These are phyloP conservation scores for Aphanomyces euteiches DNA, from an alignment of 352 stramenopile genomes.

Conservation along the genomic window DNA sequence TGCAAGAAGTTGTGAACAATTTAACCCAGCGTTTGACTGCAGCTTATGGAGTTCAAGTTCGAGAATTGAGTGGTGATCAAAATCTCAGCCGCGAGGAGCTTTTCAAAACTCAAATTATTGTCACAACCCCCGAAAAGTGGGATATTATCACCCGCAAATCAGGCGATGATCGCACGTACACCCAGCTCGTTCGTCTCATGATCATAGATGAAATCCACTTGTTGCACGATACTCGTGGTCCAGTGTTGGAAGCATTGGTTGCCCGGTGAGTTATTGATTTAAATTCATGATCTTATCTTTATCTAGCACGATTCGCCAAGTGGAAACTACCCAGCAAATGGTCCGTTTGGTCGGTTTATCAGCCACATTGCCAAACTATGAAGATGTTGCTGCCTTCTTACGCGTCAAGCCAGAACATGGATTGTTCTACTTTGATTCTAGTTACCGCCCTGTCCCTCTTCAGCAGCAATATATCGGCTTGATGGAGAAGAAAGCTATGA, in stretches of 20 bases:
- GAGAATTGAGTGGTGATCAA: constrained; percentile 97
- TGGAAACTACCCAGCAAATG: constrained; percentile 97
- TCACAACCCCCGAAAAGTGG: constrained; percentile 99
- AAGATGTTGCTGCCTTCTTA: constrained; percentile 98
- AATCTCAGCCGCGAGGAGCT: constrained; percentile 97
- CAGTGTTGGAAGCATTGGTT: constrained; percentile 98
- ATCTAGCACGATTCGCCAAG: constrained; percentile 89
- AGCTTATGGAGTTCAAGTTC: constrained; percentile 93
- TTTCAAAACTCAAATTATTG: constrained; percentile 98
- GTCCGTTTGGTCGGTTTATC: constrained; percentile 97
- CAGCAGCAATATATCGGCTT: constrained; percentile 99
- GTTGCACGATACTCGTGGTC: constrained; percentile 97
- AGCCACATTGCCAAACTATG: constrained; percentile 99
- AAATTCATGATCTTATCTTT: neutral
- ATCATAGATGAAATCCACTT: constrained; percentile 99
- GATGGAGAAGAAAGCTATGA: constrained; percentile 99
- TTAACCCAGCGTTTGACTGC: constrained; percentile 91
- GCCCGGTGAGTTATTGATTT: constrained; percentile 46
- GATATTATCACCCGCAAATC: constrained; percentile 99
- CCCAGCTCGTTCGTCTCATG: constrained; percentile 96
- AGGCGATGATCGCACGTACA: constrained; percentile 96
- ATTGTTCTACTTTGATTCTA: constrained; percentile 99
- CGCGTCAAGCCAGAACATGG: constrained; percentile 96
- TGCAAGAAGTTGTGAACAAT: constrained; percentile 99
- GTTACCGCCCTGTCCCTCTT: constrained; percentile 97